Evolutionary conservation across 176 grass and related monocot species (phyloP).

Genomic region (Oryza brachyantha): DNA sequence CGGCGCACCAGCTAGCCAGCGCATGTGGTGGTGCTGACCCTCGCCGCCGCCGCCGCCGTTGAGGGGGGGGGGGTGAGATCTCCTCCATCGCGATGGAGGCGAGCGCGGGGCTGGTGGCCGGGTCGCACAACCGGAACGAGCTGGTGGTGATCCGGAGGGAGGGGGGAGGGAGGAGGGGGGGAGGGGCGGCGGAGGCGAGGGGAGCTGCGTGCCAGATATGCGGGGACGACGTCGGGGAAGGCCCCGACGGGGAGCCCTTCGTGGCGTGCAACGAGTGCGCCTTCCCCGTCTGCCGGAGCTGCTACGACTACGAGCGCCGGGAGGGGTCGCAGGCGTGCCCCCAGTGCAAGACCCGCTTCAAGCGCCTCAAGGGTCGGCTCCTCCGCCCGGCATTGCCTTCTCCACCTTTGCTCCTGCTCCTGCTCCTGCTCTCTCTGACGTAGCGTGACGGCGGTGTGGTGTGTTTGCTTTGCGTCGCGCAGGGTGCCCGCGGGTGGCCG

Average conservation of each 20-base stretch:
- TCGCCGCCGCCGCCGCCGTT: neutral
- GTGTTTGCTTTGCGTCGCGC: neutral
- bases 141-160: constrained; percentile 70
- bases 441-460: too few species aligned
- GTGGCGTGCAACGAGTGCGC: constrained; percentile 79
- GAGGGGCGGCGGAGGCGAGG: neutral
- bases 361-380: constrained; percentile 43
- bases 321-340: constrained; percentile 65
- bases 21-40: neutral
- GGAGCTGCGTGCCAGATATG: constrained; percentile 64
- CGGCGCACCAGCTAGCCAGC: neutral
- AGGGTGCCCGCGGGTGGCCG: constrained; percentile 72
- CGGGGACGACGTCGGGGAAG: constrained; percentile 50
- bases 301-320: constrained; percentile 66
- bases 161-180: neutral
- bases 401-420: neutral
- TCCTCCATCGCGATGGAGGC: constrained; percentile 49
- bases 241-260: constrained; percentile 53
- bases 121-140: constrained; percentile 76
- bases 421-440: too few species aligned
- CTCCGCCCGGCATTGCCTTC: neutral
- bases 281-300: constrained; percentile 63
- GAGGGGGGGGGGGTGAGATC: neutral
- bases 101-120: constrained; percentile 62
- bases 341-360: constrained; percentile 65